Evolutionary conservation across 176 grass and related monocot species (phyloP).

Genomic region (sorghum (Sorghum bicolor)): DNA sequence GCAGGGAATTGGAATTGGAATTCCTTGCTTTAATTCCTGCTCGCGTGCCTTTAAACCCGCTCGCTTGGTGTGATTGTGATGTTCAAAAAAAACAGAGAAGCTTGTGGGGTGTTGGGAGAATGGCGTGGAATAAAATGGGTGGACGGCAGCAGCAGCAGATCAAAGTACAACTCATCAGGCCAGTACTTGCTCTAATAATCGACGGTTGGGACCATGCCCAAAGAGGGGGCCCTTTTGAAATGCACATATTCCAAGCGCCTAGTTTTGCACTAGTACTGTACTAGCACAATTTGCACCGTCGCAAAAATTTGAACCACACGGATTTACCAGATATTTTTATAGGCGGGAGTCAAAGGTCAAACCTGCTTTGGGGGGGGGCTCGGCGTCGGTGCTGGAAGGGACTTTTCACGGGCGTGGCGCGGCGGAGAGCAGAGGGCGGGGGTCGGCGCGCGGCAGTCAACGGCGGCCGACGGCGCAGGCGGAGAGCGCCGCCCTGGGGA

Average conservation of each 20-base stretch:
- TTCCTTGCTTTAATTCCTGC: background rate
- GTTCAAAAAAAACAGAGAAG: background rate
- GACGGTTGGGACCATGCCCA: background rate
- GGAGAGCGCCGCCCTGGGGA: background rate
- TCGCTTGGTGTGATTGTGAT: background rate
- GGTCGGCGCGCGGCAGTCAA: too few relatives aligned
- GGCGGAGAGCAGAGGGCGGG: too few relatives aligned
- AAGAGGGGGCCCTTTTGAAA: background rate
- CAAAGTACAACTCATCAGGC: background rate
- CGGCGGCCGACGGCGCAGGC: too few relatives aligned
- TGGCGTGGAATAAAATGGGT: too few relatives aligned
- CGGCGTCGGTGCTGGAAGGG: too few relatives aligned
- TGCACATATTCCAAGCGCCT: background rate
- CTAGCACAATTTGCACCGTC: background rate
- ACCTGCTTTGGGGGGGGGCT: background rate
- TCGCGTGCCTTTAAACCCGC: background rate
- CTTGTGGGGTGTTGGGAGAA: too few relatives aligned
- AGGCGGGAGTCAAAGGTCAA: background rate
- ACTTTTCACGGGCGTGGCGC: too few relatives aligned
- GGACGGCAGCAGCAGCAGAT: background rate
- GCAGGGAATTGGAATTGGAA: background rate
- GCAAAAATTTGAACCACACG: too few relatives aligned
- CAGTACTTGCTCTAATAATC: background rate
- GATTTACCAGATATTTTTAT: too few relatives aligned
- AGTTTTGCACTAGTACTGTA: background rate